Base-by-base conservation (phyloP, 306 rosid species). In the Neltuma alba region DNA sequence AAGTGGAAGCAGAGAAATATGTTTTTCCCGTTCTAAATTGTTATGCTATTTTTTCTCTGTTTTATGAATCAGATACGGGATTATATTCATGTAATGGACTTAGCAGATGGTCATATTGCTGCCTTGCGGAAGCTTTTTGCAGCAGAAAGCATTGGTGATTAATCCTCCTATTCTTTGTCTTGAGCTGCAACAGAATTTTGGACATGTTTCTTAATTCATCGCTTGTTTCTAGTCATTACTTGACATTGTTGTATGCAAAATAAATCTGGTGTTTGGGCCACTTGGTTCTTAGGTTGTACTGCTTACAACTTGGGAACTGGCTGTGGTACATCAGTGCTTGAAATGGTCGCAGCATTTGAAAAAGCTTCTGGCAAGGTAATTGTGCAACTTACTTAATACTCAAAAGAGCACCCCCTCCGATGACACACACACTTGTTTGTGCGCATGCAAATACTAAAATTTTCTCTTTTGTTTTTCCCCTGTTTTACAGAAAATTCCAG, bases 81-180 rank as follows among this genome's bases (percentile, higher is more conserved):
- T 83, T 92, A 89, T 80, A 90, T 92, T 79, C 97, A 92, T 82
- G 97, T 92, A 5, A 92, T 90, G 97, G 97, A 92, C 91, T 78
- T 92, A 18, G 97, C 97, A 23, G 92, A 92, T 70, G 97, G 97
- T 20, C 97, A 92, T 79, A 89, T 89, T 75, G 96, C 97, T 70
- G 97, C 97, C 60, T 88, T 92, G 41, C 75, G 81, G 75, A 92
- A 92, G 91, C 91, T 92, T 68, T 91, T 90, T 68, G 66, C 86
- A 2, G 14, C 92, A 0, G 85, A 89, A 36, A 72, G 83, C 79
- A 88, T 88, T 31, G 97, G 96, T 90, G 75, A 55, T 31, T 76
- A 44, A 42, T 45, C 34, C 48, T 31, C n/a, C 30, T 36, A 23
- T 76, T 21, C 31, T 74, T 9, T 38, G 25, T 57, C 37, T 74